Conservation (phyloP, 2,329 filamentous ascomycete species). For the Trichoderma sp. region DNA sequence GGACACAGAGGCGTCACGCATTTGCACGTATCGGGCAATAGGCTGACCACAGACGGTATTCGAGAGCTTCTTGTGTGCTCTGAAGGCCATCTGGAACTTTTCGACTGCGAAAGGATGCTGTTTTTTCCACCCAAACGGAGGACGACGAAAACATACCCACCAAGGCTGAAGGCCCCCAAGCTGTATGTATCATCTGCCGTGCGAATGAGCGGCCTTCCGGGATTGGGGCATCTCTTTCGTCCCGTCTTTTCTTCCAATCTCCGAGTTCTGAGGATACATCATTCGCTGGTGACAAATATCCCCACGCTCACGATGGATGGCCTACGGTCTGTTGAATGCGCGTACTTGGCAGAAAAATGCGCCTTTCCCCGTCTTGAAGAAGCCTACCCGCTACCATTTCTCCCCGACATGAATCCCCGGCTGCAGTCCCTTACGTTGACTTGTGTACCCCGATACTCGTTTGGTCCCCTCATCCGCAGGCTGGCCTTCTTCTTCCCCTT, state of each 20-base stretch:
- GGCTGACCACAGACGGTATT: slow-evolving; percentile 49
- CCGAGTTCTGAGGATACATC: slow-evolving; percentile 57
- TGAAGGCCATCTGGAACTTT: slow-evolving; percentile 52
- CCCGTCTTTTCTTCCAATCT: slow-evolving; percentile 58
- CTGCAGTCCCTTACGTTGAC: slow-evolving; percentile 57
- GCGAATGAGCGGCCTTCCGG: slow-evolving; percentile 49
- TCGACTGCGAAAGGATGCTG: slow-evolving; percentile 53
- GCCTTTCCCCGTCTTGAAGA: slow-evolving; percentile 49
- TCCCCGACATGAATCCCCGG: slow-evolving; percentile 60
- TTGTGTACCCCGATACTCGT: slow-evolving; percentile 56
- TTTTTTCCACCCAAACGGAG: slow-evolving; percentile 34
- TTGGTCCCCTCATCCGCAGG: slow-evolving; percentile 52
- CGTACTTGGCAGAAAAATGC: slow-evolving; percentile 50
- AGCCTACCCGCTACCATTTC: slow-evolving; percentile 52
- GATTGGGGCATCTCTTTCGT: slow-evolving; percentile 52
- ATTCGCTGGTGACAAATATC: slow-evolving; percentile 61
- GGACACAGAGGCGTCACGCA: slow-evolving; percentile 51
- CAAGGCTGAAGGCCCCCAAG: slow-evolving; percentile 3
- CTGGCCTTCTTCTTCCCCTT: slow-evolving; percentile 52
- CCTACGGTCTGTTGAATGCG: slow-evolving; percentile 41
- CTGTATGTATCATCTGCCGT: slow-evolving; percentile 38
- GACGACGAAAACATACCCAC: slow-evolving; percentile 31
- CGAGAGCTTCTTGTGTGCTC: slow-evolving; percentile 47
- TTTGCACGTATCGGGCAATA: slow-evolving; percentile 55
- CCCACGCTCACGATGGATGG: slow-evolving; percentile 48